A percentile compares a stretch with the other conserved stretches of the same genome.
Evolutionary conservation across 805 yeast species (phyloP).

Genomic region (Zygotorulaspora sp.): DNA sequence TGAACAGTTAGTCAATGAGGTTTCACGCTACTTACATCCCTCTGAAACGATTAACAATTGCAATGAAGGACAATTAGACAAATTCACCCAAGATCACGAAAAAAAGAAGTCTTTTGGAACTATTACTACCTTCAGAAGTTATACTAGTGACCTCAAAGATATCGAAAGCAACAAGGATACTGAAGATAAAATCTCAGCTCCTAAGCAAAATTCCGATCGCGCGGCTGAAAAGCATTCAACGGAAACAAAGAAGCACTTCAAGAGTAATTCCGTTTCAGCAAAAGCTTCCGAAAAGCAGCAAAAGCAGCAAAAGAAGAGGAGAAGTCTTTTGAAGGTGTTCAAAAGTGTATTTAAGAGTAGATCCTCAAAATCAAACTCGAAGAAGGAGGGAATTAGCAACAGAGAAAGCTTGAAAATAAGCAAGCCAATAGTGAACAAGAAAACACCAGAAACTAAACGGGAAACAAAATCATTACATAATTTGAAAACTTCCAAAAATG

Average conservation of each 20-base stretch:
- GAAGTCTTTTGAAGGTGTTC: constrained; percentile 17
- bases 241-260: too few relatives aligned
- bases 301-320: constrained; percentile 14
- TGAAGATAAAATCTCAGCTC: background rate
- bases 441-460: background rate
- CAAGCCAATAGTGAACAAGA: background rate
- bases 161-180: background rate
- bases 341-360: constrained; percentile 19
- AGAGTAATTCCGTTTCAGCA: too few relatives aligned
- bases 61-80: background rate
- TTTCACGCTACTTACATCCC: constrained; percentile 8
- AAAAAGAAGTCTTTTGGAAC: constrained; percentile 30
- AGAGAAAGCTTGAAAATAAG: background rate
- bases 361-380: constrained; percentile 10
- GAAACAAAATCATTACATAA: background rate
- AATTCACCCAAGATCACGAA: constrained; percentile 12
- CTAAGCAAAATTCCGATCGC: background rate
- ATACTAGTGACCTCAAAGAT: constrained; percentile 26
- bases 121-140: constrained; percentile 33
- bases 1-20: constrained; percentile 16
- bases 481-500: background rate
- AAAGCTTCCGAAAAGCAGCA: background rate
- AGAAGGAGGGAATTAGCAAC: too few relatives aligned
- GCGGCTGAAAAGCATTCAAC: too few relatives aligned
- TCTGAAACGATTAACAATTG: background rate